These are phyloP conservation scores for Mercurialis annua DNA, from an alignment of 345 rosid genomes.

Conservation along the genomic window DNA sequence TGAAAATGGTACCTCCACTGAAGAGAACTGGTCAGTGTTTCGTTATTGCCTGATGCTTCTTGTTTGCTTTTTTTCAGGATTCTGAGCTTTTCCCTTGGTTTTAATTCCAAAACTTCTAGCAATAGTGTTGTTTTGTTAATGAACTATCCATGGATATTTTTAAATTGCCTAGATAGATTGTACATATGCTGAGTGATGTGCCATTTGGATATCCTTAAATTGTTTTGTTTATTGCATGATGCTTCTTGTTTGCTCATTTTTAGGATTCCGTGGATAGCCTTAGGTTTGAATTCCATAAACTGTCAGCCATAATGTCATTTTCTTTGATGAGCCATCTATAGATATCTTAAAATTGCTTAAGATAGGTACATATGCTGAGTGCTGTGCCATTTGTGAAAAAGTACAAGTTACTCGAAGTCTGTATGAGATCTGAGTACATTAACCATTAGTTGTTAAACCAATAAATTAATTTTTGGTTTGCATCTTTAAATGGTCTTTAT, in stretches of 20 bases:
- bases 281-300: too few species aligned
- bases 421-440: not conserved
- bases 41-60: conserved; percentile 13
- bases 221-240: too few species aligned
- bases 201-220: too few species aligned
- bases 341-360: too few species aligned
- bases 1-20: conserved; percentile 35
- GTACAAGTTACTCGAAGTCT: not conserved
- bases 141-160: not conserved
- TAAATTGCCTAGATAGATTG: not conserved
- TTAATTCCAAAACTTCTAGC: not conserved
- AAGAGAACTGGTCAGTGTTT: conserved; percentile 61
- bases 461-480: too few species aligned
- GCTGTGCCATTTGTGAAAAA: not conserved
- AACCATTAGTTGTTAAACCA: not conserved
- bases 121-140: not conserved
- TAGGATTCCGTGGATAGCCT: too few species aligned
- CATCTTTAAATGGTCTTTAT: too few species aligned
- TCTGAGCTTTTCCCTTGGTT: not conserved
- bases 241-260: too few species aligned
- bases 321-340: too few species aligned
- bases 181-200: too few species aligned
- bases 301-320: too few species aligned
- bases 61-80: conserved; percentile 3
- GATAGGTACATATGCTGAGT: too few species aligned